Conservation (phyloP, 2,329 filamentous ascomycete species). For the Emydomyces testavorans region DNA sequence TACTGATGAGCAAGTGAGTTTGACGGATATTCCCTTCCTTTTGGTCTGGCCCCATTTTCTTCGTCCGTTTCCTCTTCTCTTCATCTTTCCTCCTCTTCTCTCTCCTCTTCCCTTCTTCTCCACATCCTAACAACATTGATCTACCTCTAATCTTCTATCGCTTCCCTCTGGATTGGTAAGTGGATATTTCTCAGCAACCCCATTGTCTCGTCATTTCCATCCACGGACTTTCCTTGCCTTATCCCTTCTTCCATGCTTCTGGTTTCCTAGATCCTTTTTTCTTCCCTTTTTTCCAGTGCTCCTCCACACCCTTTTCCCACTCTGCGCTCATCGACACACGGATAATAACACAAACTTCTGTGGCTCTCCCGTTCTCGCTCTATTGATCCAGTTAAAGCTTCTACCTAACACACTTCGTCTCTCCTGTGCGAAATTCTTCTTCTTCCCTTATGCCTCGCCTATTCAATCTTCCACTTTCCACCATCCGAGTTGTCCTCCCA, state of each 20-base stretch:
- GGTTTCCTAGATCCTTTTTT: constrained; percentile 3
- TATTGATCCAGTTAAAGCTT: constrained; percentile 13
- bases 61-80: constrained; percentile 13
- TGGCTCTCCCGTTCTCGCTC: not conserved
- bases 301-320: not conserved
- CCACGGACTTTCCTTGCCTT: not conserved
- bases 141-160: constrained; percentile 1
- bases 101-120: constrained; percentile 19
- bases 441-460: not conserved
- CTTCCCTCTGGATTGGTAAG: not conserved
- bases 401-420: constrained; percentile 17
- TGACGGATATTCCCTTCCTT: constrained; percentile 9
- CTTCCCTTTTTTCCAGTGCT: too few species aligned
- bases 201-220: not conserved
- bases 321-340: constrained; percentile 11
- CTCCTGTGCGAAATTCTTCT: constrained; percentile 15
- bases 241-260: constrained; percentile 17
- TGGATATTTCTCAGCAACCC: not conserved
- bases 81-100: constrained; percentile 15
- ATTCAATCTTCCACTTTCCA: constrained; percentile 3
- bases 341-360: not conserved
- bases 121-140: constrained; percentile 13
- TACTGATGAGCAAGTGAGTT: not conserved
- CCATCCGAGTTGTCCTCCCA: constrained; percentile 12
- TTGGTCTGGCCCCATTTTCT: constrained; percentile 7